phyloP scores from a whole-genome alignment of 139 green algal genomes.

The Auxenochlorella pyrenoidosa region DNA sequence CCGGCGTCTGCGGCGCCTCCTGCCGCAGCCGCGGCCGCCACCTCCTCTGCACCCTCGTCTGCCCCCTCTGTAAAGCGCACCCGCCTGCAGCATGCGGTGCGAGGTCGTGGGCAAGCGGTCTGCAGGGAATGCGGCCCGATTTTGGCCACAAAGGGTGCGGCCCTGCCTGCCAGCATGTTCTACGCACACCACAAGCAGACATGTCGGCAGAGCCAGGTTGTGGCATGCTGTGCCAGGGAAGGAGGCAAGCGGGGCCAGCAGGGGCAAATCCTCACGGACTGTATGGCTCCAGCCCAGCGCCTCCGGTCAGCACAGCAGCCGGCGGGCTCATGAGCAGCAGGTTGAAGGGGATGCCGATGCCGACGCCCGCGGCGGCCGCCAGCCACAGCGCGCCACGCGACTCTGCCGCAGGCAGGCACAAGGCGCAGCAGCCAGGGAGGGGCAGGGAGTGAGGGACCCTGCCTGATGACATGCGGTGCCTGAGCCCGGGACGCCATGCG shows the following conservation, averaged over 20 bases:
- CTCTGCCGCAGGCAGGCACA: neutral
- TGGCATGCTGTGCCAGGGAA: too few relatives aligned
- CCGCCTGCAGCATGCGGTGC: neutral
- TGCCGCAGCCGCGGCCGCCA: neutral
- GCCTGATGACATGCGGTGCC: too few relatives aligned
- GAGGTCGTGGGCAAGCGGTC: too few relatives aligned
- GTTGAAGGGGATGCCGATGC: constrained; percentile 37
- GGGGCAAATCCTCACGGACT: neutral
- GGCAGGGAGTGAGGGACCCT: too few relatives aligned
- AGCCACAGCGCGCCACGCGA: constrained; percentile 30
- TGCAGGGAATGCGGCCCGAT: too few relatives aligned
- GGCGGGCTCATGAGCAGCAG: constrained; percentile 39
- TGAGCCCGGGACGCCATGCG: too few relatives aligned
- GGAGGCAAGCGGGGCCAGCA: too few relatives aligned
- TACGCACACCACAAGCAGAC: too few relatives aligned
- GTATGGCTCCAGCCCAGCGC: neutral
- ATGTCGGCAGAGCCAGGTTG: too few relatives aligned
- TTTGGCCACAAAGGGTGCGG: too few relatives aligned
- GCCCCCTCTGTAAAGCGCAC: constrained; percentile 12
- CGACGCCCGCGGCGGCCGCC: constrained; percentile 10
- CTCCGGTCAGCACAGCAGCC: neutral
- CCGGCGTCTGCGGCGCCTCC: neutral
- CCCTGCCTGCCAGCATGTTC: too few relatives aligned
- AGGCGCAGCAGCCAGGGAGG: too few relatives aligned
- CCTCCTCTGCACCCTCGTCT: neutral